phyloP scores from a whole-genome alignment of 2,329 filamentous ascomycete species.

The Seiridium unicorne region DNA sequence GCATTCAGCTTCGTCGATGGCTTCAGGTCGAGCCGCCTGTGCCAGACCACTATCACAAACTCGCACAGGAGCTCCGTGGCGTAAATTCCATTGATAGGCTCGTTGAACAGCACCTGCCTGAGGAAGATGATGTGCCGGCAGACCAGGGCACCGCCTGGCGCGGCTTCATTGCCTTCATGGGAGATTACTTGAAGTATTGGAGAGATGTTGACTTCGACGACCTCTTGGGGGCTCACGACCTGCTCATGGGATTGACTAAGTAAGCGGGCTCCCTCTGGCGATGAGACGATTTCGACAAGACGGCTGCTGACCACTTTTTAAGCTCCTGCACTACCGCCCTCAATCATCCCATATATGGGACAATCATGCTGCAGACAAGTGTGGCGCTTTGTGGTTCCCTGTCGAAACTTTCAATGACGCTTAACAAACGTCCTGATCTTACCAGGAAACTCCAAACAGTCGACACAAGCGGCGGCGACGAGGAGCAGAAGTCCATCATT shows the following conservation, averaged over 20 bases:
- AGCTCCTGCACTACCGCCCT: conserved; percentile 80
- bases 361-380: conserved; percentile 79
- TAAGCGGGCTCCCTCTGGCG: conserved; percentile 39
- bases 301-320: conserved; percentile 6
- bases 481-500: conserved; percentile 74
- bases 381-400: conserved; percentile 79
- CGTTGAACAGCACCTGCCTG: conserved; percentile 63
- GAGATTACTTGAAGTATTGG: conserved; percentile 78
- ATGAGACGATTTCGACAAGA: background rate
- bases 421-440: conserved; percentile 78
- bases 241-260: conserved; percentile 74
- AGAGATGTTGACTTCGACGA: conserved; percentile 77
- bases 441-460: conserved; percentile 59
- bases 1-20: conserved; percentile 64
- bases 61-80: conserved; percentile 65
- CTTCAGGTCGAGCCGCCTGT: conserved; percentile 74
- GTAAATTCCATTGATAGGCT: conserved; percentile 57
- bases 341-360: conserved; percentile 74
- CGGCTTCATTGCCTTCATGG: conserved; percentile 75
- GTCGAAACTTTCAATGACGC: conserved; percentile 77
- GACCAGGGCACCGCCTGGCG: conserved; percentile 70
- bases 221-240: conserved; percentile 70
- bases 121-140: conserved; percentile 62
- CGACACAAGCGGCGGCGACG: conserved; percentile 63
- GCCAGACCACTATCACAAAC: conserved; percentile 62